Evolutionary conservation across 257 asterid species (phyloP), one percentile per base, ranked within the genome.

Genomic region (Eucommia ulmoides): DNA sequence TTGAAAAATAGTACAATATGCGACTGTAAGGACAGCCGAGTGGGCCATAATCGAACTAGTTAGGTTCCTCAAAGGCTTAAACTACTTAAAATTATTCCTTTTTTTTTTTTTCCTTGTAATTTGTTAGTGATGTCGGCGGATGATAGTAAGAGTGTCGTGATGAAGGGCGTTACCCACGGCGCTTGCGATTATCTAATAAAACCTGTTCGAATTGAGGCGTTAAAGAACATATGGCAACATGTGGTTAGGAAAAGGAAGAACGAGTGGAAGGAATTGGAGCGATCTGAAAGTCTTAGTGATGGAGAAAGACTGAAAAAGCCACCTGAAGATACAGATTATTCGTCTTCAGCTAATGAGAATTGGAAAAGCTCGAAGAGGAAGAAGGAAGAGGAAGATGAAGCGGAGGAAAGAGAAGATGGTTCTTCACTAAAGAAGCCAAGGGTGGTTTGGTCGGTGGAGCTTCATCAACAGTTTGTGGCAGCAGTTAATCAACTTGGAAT

Each of bases 391-490:
- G 96, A 91, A 12, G 99, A 81, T 19, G 96, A 79, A 20, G 69
- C 51, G 0, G 99, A 86, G n/a, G 95, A 91, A 0, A 75, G 79
- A 65, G 98, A 86, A 19, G 96, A 86, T 54, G 6, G 87, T 0
- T 81, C 93, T 21, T 41, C 95, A 0, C 62, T 69, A 55, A 91
- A 91, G 53, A 91, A 91, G 51, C 96, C 94, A 6, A 75, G 99
- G n/a, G 96, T 91, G 4, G 96, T 86, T 68, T 91, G 99, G 99
- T 80, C 99, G 1, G 83, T 81, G 1, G 99, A 91, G 76, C 99
- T 91, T n/a, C 99, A 91, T 62, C 95, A 86, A 60, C 99, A 91
- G 49, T 91, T 91, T 53, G 95, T 91, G 16, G 68, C 74, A 23
- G 99, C 95, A 49, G 99, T 91, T 59, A 80, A 83, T 77, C 93